Evolutionary conservation across 805 yeast species (phyloP).

Genomic region (Starmerella khaoyaiensis): DNA sequence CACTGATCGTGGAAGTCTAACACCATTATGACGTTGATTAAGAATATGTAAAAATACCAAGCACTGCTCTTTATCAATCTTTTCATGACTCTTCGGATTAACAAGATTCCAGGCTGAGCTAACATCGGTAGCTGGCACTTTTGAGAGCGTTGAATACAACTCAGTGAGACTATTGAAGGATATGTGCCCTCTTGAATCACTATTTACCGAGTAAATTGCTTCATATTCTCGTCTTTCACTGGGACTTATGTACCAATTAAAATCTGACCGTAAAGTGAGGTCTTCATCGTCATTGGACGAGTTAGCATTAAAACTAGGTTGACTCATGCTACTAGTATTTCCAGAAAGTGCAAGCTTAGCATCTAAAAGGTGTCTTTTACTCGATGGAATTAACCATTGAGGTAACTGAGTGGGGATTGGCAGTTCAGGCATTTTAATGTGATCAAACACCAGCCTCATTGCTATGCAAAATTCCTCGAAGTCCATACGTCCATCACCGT

Average conservation of each 20-base stretch:
- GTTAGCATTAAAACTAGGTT: constrained; percentile 17
- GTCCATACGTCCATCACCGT: constrained; percentile 79
- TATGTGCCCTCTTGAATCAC: constrained; percentile 71
- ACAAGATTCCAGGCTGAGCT: constrained; percentile 90
- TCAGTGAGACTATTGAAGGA: constrained; percentile 57
- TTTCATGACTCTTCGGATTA: constrained; percentile 74
- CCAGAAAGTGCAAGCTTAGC: constrained; percentile 53
- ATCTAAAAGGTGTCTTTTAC: constrained; percentile 71
- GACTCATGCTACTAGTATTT: constrained; percentile 13
- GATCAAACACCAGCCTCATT: constrained; percentile 86
- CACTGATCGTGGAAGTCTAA: constrained; percentile 82
- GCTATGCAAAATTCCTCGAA: constrained; percentile 97
- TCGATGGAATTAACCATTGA: constrained; percentile 82
- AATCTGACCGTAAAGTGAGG: constrained; percentile 48
- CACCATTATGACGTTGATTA: constrained; percentile 76
- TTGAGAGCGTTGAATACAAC: constrained; percentile 52
- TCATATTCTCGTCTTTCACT: constrained; percentile 69
- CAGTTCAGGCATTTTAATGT: constrained; percentile 58
- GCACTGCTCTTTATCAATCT: constrained; percentile 88
- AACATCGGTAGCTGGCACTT: constrained; percentile 73
- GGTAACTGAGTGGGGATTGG: constrained; percentile 66
- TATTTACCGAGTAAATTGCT: constrained; percentile 55
- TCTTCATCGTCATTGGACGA: constrained; percentile 44
- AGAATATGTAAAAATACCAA: constrained; percentile 79
- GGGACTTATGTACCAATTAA: constrained; percentile 96